Percentiles rank a stretch among this genome's conserved stretches.
These are phyloP conservation scores for Magnolia kwangsiensis DNA, from an alignment of 164 flowering plant genomes.

Conservation along the genomic window DNA sequence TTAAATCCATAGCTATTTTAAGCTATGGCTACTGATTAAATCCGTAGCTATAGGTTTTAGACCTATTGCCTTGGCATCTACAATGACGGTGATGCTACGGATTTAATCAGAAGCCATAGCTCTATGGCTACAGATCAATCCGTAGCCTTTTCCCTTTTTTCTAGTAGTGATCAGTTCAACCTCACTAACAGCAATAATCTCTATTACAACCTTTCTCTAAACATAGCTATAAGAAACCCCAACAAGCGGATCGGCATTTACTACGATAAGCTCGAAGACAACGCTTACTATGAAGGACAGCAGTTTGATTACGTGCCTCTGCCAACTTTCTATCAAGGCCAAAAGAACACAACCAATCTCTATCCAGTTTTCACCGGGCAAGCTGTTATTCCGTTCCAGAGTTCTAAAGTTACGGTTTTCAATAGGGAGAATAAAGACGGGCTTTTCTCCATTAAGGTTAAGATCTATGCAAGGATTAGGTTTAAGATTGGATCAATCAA, in stretches of 20 bases:
- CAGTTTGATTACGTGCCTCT: constrained; percentile 25
- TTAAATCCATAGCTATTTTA: too few relatives aligned
- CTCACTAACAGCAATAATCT: constrained; percentile 35
- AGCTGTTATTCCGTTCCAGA: neutral
- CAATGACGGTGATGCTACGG: too few relatives aligned
- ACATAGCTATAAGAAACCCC: constrained; percentile 61
- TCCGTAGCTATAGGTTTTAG: too few relatives aligned
- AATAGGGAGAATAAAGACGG: constrained; percentile 30
- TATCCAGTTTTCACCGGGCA: constrained; percentile 35
- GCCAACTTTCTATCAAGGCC: constrained; percentile 56
- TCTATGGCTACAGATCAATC: too few relatives aligned
- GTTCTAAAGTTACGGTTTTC: neutral
- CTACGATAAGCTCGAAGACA: constrained; percentile 62
- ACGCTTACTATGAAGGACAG: constrained; percentile 41
- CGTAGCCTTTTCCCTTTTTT: too few relatives aligned
- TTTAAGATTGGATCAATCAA: constrained; percentile 46
- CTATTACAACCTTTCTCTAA: constrained; percentile 50
- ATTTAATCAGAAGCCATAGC: too few relatives aligned
- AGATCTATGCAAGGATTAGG: constrained; percentile 45
- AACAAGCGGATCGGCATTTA: constrained; percentile 63
- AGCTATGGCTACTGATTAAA: too few relatives aligned
- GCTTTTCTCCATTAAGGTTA: constrained; percentile 38
- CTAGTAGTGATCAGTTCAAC: too few relatives aligned
- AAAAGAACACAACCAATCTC: constrained; percentile 41
- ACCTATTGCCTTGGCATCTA: too few relatives aligned